These are phyloP conservation scores for Lathyrus oleraceus DNA, from an alignment of 306 rosid genomes.

Conservation along the genomic window DNA sequence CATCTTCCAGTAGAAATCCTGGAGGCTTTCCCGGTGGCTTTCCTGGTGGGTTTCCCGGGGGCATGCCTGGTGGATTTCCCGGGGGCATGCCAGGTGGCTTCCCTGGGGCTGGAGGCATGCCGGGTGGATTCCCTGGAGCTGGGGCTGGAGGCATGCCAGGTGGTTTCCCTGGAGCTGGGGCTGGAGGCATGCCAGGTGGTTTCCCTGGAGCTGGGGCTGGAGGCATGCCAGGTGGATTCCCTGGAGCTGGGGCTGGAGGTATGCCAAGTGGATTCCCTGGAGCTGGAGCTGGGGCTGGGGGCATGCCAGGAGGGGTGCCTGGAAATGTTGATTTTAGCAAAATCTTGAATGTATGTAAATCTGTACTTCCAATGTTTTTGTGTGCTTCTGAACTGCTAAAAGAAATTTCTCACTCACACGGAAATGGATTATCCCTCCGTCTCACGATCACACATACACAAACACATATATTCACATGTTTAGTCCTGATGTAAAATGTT, in stretches of 20 bases:
- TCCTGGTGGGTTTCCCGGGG: constrained; percentile 59
- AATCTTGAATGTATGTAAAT: constrained; percentile 71
- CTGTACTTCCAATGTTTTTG: neutral
- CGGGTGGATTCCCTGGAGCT: constrained; percentile 53
- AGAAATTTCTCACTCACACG: neutral
- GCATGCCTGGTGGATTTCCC: constrained; percentile 57
- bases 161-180: constrained; percentile 46
- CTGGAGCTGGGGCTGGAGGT: constrained; percentile 46
- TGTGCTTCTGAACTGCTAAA: constrained; percentile 9
- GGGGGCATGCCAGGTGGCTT: constrained; percentile 57
- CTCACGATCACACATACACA: neutral
- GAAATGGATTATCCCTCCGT: neutral
- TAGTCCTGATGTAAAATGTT: constrained; percentile 15
- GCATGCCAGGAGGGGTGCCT: constrained; percentile 69
- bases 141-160: constrained; percentile 56
- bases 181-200: constrained; percentile 50
- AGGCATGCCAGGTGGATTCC: constrained; percentile 50
- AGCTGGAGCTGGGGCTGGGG: constrained; percentile 34
- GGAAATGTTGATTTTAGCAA: constrained; percentile 91
- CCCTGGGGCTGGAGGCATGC: constrained; percentile 49
- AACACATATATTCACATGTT: neutral
- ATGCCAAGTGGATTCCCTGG: constrained; percentile 55
- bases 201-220: constrained; percentile 47
- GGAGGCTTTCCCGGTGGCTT: constrained; percentile 76
- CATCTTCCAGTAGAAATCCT: constrained; percentile 70